Conservation (phyloP, 2,329 filamentous ascomycete genomes). For the Sphaerulina populicola region DNA sequence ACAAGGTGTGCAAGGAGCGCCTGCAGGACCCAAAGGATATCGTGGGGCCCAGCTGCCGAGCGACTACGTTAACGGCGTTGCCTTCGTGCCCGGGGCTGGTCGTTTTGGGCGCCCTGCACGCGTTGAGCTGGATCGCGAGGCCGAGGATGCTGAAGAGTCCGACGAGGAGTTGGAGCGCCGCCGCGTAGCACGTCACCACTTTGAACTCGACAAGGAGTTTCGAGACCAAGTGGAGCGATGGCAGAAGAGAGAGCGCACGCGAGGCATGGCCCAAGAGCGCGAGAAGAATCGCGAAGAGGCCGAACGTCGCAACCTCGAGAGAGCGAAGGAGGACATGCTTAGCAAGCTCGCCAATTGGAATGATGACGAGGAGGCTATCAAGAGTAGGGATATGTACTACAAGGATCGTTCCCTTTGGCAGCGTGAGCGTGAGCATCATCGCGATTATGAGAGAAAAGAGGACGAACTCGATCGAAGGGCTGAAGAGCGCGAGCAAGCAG, state of each 20-base stretch:
- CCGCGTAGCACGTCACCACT: constrained; percentile 59
- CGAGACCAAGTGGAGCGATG: constrained; percentile 81
- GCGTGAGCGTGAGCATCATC: constrained; percentile 66
- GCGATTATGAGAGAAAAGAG: constrained; percentile 62
- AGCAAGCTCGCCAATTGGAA: constrained; percentile 74
- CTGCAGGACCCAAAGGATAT: constrained; percentile 58
- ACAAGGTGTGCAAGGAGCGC: constrained; percentile 62
- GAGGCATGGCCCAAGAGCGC: constrained; percentile 75
- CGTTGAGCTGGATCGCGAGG: constrained; percentile 56
- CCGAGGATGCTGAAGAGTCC: constrained; percentile 78
- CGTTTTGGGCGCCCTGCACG: constrained; percentile 37
- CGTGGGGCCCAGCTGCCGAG: constrained; percentile 54
- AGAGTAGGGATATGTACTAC: constrained; percentile 82
- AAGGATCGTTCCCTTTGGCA: constrained; percentile 77
- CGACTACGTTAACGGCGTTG: constrained; percentile 68
- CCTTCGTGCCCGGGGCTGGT: constrained; percentile 67
- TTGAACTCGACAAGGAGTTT: constrained; percentile 72
- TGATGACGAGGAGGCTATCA: constrained; percentile 74
- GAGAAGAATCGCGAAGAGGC: constrained; percentile 73
- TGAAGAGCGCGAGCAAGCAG: constrained; percentile 64
- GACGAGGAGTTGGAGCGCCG: constrained; percentile 77
- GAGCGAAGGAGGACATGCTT: constrained; percentile 58
- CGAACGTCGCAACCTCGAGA: constrained; percentile 58
- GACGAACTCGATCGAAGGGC: constrained; percentile 76
- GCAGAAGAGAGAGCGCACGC: constrained; percentile 78